These are phyloP conservation scores for Cornus suecica DNA, from an alignment of 148 eudicot species.

Conservation along the genomic window DNA sequence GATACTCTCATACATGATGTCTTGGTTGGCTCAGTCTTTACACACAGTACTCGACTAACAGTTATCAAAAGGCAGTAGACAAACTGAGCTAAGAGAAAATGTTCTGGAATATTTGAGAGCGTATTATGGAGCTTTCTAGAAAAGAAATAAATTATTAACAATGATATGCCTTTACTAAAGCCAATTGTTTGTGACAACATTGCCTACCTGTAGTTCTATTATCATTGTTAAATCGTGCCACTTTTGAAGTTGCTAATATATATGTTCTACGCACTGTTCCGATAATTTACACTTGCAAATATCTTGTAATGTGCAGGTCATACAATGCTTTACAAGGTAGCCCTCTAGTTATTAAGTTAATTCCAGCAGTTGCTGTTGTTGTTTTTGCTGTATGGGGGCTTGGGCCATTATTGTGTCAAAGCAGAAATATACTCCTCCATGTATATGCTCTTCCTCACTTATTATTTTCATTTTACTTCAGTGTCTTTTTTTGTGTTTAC, in stretches of 20 bases:
- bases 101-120: no score
- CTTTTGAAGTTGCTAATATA: conserved; percentile 7
- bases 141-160: not conserved
- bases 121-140: no score
- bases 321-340: conserved; percentile 51
- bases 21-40: no score
- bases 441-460: conserved; percentile 38
- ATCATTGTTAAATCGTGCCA: not conserved
- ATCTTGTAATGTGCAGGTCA: conserved; percentile 46
- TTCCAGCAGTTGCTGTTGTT: conserved; percentile 64
- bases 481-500: not conserved
- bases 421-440: conserved; percentile 57
- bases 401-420: conserved; percentile 57
- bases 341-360: conserved; percentile 54
- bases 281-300: not conserved
- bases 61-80: no score
- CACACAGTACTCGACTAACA: no score
- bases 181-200: not conserved
- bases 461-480: not conserved
- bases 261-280: not conserved
- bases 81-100: no score
- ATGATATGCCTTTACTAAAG: not conserved
- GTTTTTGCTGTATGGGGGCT: conserved; percentile 84
- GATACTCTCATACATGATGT: no score
- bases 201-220: not conserved